Base-by-base conservation (phyloP, 495 filamentous ascomycete genomes). In the Amniculicola lignicola region DNA sequence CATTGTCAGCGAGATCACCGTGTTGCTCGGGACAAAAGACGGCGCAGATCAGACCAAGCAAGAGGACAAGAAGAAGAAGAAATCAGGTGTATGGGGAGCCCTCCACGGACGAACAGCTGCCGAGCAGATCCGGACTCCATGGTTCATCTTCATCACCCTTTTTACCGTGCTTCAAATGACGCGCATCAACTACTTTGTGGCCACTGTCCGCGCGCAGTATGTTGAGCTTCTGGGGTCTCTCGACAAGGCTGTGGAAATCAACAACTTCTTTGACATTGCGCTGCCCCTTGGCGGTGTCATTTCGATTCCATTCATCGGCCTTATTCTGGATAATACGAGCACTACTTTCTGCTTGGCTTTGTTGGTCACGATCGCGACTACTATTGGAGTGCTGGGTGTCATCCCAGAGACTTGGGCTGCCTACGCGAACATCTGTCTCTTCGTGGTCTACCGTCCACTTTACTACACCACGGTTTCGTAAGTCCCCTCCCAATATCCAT, bases 131-230 rank as follows among this genome's bases (percentile, higher is more conserved):
- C 70, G 66, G 25, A 84, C 83, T 2, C 86, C 85, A 1, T 98
- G 91, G 91, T 98, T 95, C 63, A 71, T 87, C 21, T 75, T 96
- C 23, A 90, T 96, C 57, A 84, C 88, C 5, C 63, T 88, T 2
- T 96, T 96, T 71, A 96, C 93, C 0, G 78, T 93, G 19, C 70
- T 95, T 16, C 89, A 93, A 69, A 96, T 95, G 91, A 88, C 86
- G 0, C 82, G 92, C 15, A 96, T 96, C 69, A 97, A 97, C 73
- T 98, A 90, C 77, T 98, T 98, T 63, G 89, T 98, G 25, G 90
- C 93, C 0, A 93, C 93, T 2, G 82, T 98, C 55, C 82, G 85
- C 16, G 76, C 83, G 6, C 93, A 98, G 68, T 96, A 96, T 71
- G 79, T 82, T 33, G 83, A 82, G 63, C 77, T 98, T 9, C 79